phyloP scores from a whole-genome alignment of 495 filamentous ascomycete species.

The Tuber microsphaerosporum region DNA sequence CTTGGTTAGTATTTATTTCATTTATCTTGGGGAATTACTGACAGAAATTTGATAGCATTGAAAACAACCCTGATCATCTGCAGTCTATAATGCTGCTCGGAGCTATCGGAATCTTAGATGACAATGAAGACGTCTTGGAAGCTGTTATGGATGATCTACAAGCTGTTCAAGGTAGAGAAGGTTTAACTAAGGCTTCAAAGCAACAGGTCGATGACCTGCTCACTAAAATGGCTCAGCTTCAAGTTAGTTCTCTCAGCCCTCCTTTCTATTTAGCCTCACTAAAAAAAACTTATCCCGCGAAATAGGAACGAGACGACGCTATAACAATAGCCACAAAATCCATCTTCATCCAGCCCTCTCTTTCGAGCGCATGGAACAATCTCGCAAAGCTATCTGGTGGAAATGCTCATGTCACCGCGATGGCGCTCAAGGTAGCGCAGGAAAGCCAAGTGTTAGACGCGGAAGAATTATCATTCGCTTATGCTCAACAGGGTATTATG shows the following conservation, averaged over 20 bases:
- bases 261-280: conserved; percentile 46
- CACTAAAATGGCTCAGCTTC: conserved; percentile 49
- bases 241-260: conserved; percentile 48
- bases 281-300: conserved; percentile 38
- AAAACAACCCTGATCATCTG: conserved; percentile 63
- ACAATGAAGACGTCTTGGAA: conserved; percentile 66
- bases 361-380: conserved; percentile 69
- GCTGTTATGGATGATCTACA: conserved; percentile 75
- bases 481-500: conserved; percentile 63
- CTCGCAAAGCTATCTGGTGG: conserved; percentile 52
- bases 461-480: conserved; percentile 64
- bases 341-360: conserved; percentile 68
- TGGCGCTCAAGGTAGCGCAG: conserved; percentile 72
- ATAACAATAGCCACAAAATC: conserved; percentile 57
- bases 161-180: conserved; percentile 57
- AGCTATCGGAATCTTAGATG: conserved; percentile 71
- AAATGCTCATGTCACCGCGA: conserved; percentile 58
- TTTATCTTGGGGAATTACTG: background rate
- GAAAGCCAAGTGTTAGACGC: conserved; percentile 61
- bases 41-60: conserved; percentile 48
- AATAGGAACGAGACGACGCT: conserved; percentile 41
- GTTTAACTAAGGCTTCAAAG: conserved; percentile 42
- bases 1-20: background rate
- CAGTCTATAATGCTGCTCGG: conserved; percentile 72
- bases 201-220: conserved; percentile 54